Percentiles rank a stretch among this genome's conserved stretches.
phyloP scores from a whole-genome alignment of 2,329 filamentous ascomycete genomes.

The Fusarium sp. region DNA sequence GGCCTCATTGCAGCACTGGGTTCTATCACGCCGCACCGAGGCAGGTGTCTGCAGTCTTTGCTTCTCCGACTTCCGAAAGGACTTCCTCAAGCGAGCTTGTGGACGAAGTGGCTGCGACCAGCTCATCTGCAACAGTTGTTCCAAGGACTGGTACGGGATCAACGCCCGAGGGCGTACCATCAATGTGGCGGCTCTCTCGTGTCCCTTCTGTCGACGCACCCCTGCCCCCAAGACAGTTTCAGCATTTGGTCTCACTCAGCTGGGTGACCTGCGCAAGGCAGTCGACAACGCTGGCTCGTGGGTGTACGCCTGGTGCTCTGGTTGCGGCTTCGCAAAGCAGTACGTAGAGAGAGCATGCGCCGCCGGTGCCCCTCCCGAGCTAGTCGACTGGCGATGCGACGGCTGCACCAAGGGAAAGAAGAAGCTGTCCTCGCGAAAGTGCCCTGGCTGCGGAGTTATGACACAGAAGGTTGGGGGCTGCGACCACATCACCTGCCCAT shows the following conservation, averaged over 20 bases:
- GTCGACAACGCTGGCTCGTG: constrained; percentile 56
- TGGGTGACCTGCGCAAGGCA: constrained; percentile 55
- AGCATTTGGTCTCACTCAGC: constrained; percentile 52
- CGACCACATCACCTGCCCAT: constrained; percentile 55
- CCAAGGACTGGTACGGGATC: constrained; percentile 59
- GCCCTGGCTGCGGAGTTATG: constrained; percentile 52
- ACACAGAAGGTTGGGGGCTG: constrained; percentile 55
- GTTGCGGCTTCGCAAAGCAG: constrained; percentile 56
- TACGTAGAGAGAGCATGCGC: constrained; percentile 60
- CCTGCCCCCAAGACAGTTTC: constrained; percentile 54
- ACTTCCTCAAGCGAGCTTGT: constrained; percentile 56
- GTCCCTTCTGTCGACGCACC: constrained; percentile 62
- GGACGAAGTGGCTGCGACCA: constrained; percentile 59
- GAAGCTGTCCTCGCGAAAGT: constrained; percentile 43
- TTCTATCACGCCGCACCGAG: constrained; percentile 53
- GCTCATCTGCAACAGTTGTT: constrained; percentile 56
- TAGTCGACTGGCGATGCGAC: constrained; percentile 57
- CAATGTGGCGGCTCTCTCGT: constrained; percentile 61
- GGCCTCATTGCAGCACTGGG: constrained; percentile 51
- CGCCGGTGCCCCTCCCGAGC: constrained; percentile 52
- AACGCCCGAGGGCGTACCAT: constrained; percentile 58
- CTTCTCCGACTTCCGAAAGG: constrained; percentile 54
- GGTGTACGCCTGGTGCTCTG: constrained; percentile 63
- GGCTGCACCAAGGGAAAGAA: constrained; percentile 46
- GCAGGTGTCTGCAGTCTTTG: constrained; percentile 59